Evolutionary conservation across 176 grass and related monocot species (phyloP), one percentile per base, ranked within the genome.

Genomic region (Oryza rufipogon): DNA sequence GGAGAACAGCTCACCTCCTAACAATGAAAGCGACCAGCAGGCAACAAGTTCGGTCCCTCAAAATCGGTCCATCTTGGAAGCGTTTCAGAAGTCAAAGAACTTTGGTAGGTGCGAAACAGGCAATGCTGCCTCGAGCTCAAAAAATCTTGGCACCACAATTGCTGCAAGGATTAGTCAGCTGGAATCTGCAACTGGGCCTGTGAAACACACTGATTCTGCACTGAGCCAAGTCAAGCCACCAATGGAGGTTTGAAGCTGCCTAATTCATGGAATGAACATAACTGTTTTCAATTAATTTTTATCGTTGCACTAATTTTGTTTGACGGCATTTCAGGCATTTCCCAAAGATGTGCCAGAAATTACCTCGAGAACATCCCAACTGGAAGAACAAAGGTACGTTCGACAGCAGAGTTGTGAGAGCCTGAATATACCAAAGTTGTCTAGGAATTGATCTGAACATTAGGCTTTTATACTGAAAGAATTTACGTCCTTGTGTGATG

Each of bases 1-100:
- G 78, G 91, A 97, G 42, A 97, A 94, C 63, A 86, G 68, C 89
- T 84, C 87, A 33, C 86, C 51, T 76, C 66, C 87, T 63, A n/a
- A 46, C 15, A 82, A 51, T 32, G 70, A 42, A 2, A 41, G 56
- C 66, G n/a, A 17, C 75, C 84, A 54, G 23, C 82, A 79, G n/a
- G 12, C 56, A 68, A 15, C 46, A 52, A 61, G 64, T 48, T 86
- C 73, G 19, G 78, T 74, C 38, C 36, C 78, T 28, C 74, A 75
- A 11, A 90, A 81, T 68, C 91, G 79, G 71, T 75, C 65, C 4
- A 70, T 61, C 58, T 36, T 75, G 36, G 80, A 79, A 65, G 65
- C 75, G 4, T 4, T 92, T 64, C 80, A 78, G 23, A 87, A 83
- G 66, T 83, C 91, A 3, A 76, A 61, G 26, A 72, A 71, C 58